Percentiles rank a stretch among this genome's conserved stretches.
Evolutionary conservation across 2,329 filamentous ascomycete species (phyloP).

Genomic region (Colletotrichum brevisporum): DNA sequence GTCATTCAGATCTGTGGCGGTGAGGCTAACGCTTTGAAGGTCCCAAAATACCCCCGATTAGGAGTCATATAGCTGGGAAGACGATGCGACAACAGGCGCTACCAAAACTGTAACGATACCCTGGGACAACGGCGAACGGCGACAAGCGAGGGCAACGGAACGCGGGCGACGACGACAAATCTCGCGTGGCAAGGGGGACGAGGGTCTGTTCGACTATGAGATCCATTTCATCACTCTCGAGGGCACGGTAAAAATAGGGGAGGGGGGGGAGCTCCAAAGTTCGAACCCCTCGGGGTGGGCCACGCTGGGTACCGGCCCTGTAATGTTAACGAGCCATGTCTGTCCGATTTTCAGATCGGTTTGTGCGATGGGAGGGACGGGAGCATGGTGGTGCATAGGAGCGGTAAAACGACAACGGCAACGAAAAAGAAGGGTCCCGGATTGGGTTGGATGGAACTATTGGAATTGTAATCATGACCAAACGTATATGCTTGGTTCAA

Average conservation of each 20-base stretch:
- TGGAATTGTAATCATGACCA: slow-evolving; percentile 32
- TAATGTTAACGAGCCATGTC: slow-evolving; percentile 38
- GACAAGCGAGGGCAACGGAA: slow-evolving; percentile 24
- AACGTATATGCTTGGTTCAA: slow-evolving; percentile 24
- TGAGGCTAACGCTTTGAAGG: slow-evolving; percentile 30
- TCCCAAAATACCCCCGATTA: slow-evolving; percentile 17
- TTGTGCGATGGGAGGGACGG: slow-evolving; percentile 20
- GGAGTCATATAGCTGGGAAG: slow-evolving; percentile 27
- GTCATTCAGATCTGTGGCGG: slow-evolving; percentile 24
- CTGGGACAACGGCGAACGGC: slow-evolving; percentile 38
- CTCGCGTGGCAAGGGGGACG: slow-evolving; percentile 16
- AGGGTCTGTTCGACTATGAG: slow-evolving; percentile 35
- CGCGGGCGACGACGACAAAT: neutral
- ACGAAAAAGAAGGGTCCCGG: slow-evolving; percentile 29
- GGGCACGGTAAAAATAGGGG: slow-evolving; percentile 21
- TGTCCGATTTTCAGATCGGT: slow-evolving; percentile 38
- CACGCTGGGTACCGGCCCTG: slow-evolving; percentile 39
- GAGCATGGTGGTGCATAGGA: neutral
- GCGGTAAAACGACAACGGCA: slow-evolving; percentile 30
- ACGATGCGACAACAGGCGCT: slow-evolving; percentile 21
- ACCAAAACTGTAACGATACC: slow-evolving; percentile 38
- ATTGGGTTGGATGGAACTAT: slow-evolving; percentile 23
- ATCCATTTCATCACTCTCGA: slow-evolving; percentile 28
- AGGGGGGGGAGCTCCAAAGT: slow-evolving; percentile 15
- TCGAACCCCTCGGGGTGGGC: slow-evolving; percentile 26